Percentiles rank a stretch among this genome's conserved stretches.
These are phyloP conservation scores for Larix kaempferi DNA, from an alignment of 75 land plant genomes.

Conservation along the genomic window DNA sequence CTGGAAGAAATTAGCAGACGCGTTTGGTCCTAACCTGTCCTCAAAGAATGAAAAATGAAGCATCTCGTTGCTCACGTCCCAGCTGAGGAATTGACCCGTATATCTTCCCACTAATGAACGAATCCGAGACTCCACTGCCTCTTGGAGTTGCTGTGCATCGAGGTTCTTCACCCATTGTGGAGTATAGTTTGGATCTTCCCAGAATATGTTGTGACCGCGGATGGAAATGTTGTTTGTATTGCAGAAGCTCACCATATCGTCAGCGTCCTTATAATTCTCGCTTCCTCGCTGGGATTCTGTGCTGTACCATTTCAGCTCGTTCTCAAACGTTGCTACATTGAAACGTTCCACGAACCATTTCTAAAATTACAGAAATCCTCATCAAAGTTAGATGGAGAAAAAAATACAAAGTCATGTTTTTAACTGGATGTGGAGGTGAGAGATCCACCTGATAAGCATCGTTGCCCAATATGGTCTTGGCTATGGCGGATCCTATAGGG, in stretches of 20 bases:
- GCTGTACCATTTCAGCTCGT: slow-evolving; percentile 81
- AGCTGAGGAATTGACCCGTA: slow-evolving; percentile 37
- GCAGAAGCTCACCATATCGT: slow-evolving; percentile 49
- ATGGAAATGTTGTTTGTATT: slow-evolving; percentile 32
- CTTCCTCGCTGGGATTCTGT: slow-evolving; percentile 44
- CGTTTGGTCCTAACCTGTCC: slow-evolving; percentile 29
- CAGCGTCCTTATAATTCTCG: slow-evolving; percentile 49
- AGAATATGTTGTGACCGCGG: slow-evolving; percentile 64
- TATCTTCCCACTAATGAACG: slow-evolving; percentile 46
- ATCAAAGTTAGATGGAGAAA: neutral
- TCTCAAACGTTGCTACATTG: slow-evolving; percentile 49
- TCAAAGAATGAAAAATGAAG: slow-evolving; percentile 60
- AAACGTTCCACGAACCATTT: slow-evolving; percentile 62
- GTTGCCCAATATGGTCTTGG: slow-evolving; percentile 32
- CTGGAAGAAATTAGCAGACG: slow-evolving; percentile 22
- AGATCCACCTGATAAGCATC: slow-evolving; percentile 35
- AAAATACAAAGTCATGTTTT: too few species aligned
- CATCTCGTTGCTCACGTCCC: slow-evolving; percentile 84
- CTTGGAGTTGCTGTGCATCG: slow-evolving; percentile 14
- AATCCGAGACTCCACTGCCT: slow-evolving; percentile 30
- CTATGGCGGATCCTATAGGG: slow-evolving; percentile 66
- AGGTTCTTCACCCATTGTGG: slow-evolving; percentile 43
- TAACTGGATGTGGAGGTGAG: too few species aligned
- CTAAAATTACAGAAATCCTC: slow-evolving; percentile 13
- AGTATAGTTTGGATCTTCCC: slow-evolving; percentile 56